Evolutionary conservation across 805 yeast genomes (phyloP), one percentile per base, ranked within the genome.

Genomic region (Saturnispora sekii): DNA sequence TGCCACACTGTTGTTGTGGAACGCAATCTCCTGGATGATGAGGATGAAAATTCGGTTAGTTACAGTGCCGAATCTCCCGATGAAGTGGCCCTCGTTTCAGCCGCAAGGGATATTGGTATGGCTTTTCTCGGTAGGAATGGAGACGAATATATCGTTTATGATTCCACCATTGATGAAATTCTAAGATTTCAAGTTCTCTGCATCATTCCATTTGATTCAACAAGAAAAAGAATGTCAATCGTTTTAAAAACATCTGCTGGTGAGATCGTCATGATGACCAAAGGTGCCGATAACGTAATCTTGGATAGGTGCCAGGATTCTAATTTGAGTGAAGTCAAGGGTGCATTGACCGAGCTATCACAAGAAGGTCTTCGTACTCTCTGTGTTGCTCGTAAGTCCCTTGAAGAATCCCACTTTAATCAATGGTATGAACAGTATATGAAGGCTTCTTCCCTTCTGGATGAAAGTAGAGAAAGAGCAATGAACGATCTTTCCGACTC

Each of bases 21-120:
- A 32, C 34, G 40, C 17, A 16, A 39, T 14, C 16, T 32, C 14
- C 33, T 45, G 18, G 49, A 47, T 16, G 32, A 41, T 11, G 14
- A n/a, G 14, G 66, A 57, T 2, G 61, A 64, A 8, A 74, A 72
- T 15, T 56, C 61, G 31, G 59, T 77, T 35, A 69, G 69, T 28
- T 80, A 76, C 63, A 81, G 82, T 54, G 89, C 90, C 1, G 89
- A 84, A 57, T 81, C 88, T 8, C 94, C 94, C 0, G 94, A 84
- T 64, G 94, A 84, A 59, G 77, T 81, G 35, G 89, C 93, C 1
- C 68, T 84, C 44, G 90, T 84, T n/a, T 68, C 81, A 2, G 80
- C 75, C 38, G 90, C 90, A 1, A 67, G 84, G 42, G 90, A 82
- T 57, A 53, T 83, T 29, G 94, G 94, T 9, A 70, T 79, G 52